phyloP scores from a whole-genome alignment of 441 rosid genomes.

The Populus trichocarpa region DNA sequence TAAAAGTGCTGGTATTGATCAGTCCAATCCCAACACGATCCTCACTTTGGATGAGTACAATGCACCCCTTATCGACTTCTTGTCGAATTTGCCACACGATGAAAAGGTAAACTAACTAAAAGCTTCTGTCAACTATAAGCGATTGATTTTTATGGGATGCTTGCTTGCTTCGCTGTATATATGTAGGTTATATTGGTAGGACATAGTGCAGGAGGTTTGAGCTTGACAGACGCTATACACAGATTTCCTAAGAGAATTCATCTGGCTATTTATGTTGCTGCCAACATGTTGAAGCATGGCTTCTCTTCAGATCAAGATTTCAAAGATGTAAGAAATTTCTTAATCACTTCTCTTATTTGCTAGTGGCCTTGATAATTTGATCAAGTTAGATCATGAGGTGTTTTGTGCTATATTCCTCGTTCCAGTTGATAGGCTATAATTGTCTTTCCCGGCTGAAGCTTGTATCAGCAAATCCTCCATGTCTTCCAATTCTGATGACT shows the following conservation, averaged over 20 bases:
- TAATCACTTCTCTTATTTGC: not conserved
- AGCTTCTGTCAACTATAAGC: not conserved
- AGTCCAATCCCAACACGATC: conserved; percentile 33
- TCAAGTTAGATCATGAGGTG: no score
- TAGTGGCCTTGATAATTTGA: no score
- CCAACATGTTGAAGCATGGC: conserved; percentile 45
- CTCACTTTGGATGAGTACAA: conserved; percentile 33
- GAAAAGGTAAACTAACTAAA: conserved; percentile 19
- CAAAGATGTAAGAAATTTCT: conserved; percentile 22
- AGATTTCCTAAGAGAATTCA: conserved; percentile 36
- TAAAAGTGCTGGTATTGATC: conserved; percentile 37
- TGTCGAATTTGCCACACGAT: conserved; percentile 28
- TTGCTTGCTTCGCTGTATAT: not conserved
- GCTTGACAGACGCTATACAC: conserved; percentile 41
- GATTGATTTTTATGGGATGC: not conserved
- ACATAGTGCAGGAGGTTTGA: conserved; percentile 54
- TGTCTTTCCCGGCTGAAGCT: no score
- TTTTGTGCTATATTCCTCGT: no score
- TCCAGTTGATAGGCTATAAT: no score
- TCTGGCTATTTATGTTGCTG: conserved; percentile 43
- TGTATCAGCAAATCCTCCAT: no score
- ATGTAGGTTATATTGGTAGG: conserved; percentile 46
- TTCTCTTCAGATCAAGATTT: conserved; percentile 12
- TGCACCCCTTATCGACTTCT: conserved; percentile 33
- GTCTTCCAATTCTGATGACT: no score